phyloP scores from a whole-genome alignment of 306 rosid species.

The Lablab purpureus region DNA sequence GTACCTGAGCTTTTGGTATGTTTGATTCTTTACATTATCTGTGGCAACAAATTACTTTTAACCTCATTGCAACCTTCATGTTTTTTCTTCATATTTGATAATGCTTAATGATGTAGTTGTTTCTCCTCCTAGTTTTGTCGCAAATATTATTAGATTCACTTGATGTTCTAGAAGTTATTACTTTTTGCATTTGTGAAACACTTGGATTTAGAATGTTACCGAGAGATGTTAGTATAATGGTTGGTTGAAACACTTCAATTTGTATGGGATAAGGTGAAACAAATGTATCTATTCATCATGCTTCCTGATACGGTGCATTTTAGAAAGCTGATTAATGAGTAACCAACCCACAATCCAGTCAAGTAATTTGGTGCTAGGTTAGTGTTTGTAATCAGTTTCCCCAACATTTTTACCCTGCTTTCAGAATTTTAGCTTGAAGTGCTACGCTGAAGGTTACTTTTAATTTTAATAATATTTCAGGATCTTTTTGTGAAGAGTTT shows the following conservation, averaged over 20 bases:
- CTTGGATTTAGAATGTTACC: conserved; percentile 1
- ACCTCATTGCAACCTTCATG: neutral
- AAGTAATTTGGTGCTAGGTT: conserved; percentile 30
- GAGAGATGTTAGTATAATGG: neutral
- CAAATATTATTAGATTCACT: neutral
- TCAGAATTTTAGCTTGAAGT: conserved; percentile 10
- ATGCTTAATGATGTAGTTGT: neutral
- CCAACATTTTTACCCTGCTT: conserved; percentile 24
- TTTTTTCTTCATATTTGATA: neutral
- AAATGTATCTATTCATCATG: neutral
- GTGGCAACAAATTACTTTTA: conserved; percentile 3
- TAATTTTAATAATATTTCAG: conserved; percentile 60
- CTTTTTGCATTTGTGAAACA: conserved; percentile 7
- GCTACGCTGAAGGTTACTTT: conserved; percentile 46
- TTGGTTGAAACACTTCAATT: conserved; percentile 23
- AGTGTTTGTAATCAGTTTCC: neutral
- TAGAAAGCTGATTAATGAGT: conserved; percentile 1
- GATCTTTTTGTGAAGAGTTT: conserved; percentile 52
- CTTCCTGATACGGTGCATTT: conserved; percentile 6
- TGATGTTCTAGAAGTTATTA: neutral
- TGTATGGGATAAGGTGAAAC: conserved; percentile 11
- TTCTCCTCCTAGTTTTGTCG: neutral
- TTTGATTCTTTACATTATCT: neutral
- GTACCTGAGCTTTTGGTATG: conserved; percentile 38
- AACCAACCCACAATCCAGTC: conserved; percentile 14